Percentiles rank a stretch among this genome's conserved stretches.
Evolutionary conservation across 306 rosid species (phyloP).

Genomic region (Fragaria nilgerrensis): DNA sequence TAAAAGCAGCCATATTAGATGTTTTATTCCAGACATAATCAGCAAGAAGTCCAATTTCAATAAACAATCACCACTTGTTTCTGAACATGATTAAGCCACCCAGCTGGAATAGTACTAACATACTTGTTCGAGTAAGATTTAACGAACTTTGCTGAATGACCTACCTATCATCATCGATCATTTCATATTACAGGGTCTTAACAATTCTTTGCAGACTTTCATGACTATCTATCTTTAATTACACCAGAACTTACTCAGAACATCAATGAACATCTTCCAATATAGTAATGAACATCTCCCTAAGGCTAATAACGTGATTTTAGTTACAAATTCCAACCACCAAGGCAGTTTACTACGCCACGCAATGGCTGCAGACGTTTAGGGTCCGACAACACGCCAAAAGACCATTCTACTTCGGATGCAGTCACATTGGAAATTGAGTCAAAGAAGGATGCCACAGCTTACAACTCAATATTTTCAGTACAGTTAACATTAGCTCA

Average conservation of each 20-base stretch:
- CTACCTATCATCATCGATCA: neutral
- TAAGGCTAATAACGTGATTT: conserved; percentile 29
- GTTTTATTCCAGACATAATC: conserved; percentile 9
- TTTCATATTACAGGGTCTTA: conserved; percentile 4
- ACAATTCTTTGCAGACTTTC: conserved; percentile 15
- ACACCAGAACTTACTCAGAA: conserved; percentile 12
- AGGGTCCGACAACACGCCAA: conserved; percentile 20
- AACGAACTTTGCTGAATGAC: conserved; percentile 4
- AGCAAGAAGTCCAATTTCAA: conserved; percentile 17
- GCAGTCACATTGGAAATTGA: conserved; percentile 4
- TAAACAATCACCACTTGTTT: conserved; percentile 12
- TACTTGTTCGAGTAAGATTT: neutral
- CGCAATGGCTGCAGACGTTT: conserved; percentile 26
- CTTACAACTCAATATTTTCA: conserved; percentile 16
- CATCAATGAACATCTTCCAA: conserved; percentile 27
- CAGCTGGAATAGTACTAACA: neutral
- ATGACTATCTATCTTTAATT: conserved; percentile 5
- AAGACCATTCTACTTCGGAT: conserved; percentile 21
- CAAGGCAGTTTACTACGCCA: conserved; percentile 42
- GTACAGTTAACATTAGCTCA: conserved; percentile 14
- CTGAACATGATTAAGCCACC: conserved; percentile 10
- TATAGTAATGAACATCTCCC: conserved; percentile 28
- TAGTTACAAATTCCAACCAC: conserved; percentile 30
- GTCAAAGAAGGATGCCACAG: conserved; percentile 30
- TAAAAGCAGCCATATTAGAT: neutral